Base-by-base conservation (phyloP, 1,139 yeast genomes). In the Pichia inconspicua region DNA sequence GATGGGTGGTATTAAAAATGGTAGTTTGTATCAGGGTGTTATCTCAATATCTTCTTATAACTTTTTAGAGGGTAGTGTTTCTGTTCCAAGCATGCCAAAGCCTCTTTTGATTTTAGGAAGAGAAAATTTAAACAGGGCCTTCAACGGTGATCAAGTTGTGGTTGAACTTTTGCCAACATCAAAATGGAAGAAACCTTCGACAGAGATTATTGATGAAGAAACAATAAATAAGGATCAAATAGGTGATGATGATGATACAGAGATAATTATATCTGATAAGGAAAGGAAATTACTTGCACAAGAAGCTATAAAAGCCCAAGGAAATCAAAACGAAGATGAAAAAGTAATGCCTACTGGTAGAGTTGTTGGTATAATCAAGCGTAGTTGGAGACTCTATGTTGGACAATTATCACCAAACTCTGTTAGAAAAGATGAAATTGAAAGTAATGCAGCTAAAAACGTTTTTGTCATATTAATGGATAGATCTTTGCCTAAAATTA, bases 331-430 rank as follows among this genome's bases (percentile, higher is more conserved):
- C 10, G 53, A 66, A 1, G 68, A 67, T 3, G 69, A 69, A 4
- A 77, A 75, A 55, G 68, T 84, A 40, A 90, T 84, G 59, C 97
- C 97, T 28, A 90, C 98, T 0, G 98, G 96, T 3, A 79, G 80
- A 57, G 84, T 94, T 45, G 97, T 94, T 25, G 95, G 96, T 37
- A 76, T 94, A 34, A 72, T 82, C 45, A 84, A 89, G 67, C 79
- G 99, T 65, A 87, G 94, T 51, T 94, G 98, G 98, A 78, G 98
- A 65, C 82, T 84, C 58, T 94, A 90, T 61, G 98, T 92, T 44
- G 98, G 98, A 17, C 97, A 90, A 65, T 77, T 94, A 54, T 85
- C 94, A 5, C 85, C 94, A 41, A 77, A 83, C 35, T 83, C 95
- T 4, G 84, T 85, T 1, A 75, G 82, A 38, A 70, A 70, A 22